A percentile compares a stretch with the other conserved stretches of the same genome.
Conservation (phyloP, 2,329 filamentous ascomycete genomes). For the Colletotrichum sp. region DNA sequence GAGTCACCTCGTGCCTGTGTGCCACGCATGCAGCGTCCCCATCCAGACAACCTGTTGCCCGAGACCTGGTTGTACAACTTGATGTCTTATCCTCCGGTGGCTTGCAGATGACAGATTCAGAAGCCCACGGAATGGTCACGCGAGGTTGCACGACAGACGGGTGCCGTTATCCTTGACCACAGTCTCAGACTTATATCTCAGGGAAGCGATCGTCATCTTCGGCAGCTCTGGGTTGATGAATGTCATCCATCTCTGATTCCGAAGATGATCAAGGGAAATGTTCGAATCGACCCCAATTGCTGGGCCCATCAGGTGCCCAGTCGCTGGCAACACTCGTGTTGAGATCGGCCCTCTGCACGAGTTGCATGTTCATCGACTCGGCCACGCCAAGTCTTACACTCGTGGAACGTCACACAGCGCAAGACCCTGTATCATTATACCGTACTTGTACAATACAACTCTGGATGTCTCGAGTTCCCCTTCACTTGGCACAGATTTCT, state of each 20-base stretch:
- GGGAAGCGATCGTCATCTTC: neutral
- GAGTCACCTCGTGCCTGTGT: constrained; percentile 1
- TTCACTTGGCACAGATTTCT: neutral
- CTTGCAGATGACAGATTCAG: constrained; percentile 3
- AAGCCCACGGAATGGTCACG: neutral
- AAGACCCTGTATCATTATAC: constrained; percentile 7
- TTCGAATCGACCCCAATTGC: neutral
- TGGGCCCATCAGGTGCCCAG: neutral
- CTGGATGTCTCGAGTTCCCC: neutral
- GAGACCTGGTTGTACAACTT: neutral
- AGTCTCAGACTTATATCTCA: neutral
- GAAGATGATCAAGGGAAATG: neutral
- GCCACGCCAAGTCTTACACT: neutral
- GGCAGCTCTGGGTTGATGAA: neutral
- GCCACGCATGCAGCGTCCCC: neutral
- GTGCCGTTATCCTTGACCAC: neutral
- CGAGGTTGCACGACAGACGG: constrained; percentile 8
- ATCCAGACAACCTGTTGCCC: neutral
- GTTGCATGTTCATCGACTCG: neutral
- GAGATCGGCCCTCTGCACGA: neutral
- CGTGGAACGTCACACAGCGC: neutral
- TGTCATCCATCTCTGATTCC: neutral
- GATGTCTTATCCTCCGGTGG: neutral
- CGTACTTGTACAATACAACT: constrained; percentile 5
- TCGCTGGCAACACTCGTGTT: neutral